Percentiles rank a stretch among this genome's conserved stretches.
Evolutionary conservation across 2,329 filamentous ascomycete genomes (phyloP).

Genomic region (Aspergillus ochraceoroseus): DNA sequence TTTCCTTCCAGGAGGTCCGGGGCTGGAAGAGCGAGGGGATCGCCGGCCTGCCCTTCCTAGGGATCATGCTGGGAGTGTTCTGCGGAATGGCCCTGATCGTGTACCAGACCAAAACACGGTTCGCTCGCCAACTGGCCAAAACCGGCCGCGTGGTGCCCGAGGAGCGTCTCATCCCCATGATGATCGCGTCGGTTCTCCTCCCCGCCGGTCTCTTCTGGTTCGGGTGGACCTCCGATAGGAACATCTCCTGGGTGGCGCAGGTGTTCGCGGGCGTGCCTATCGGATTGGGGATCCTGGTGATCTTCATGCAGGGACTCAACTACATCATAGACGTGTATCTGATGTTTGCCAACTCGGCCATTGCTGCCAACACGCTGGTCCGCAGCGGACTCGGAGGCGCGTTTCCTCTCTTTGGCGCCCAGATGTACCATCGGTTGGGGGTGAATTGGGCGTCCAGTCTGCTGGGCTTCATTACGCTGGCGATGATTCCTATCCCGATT

Average conservation of each 20-base stretch:
- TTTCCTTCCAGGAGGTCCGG: slow-evolving; percentile 38
- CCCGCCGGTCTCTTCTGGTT: slow-evolving; percentile 48
- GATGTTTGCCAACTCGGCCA: slow-evolving; percentile 38
- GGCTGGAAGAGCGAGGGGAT: slow-evolving; percentile 37
- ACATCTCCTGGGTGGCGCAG: slow-evolving; percentile 45
- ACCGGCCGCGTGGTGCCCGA: slow-evolving; percentile 41
- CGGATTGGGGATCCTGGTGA: slow-evolving; percentile 42
- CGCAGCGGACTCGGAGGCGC: slow-evolving; percentile 33
- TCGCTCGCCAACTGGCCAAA: slow-evolving; percentile 33
- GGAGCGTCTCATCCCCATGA: slow-evolving; percentile 45
- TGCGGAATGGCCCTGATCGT: slow-evolving; percentile 36
- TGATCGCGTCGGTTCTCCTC: slow-evolving; percentile 41
- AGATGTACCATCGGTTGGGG: slow-evolving; percentile 37
- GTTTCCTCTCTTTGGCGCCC: slow-evolving; percentile 28
- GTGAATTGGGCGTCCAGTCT: slow-evolving; percentile 37
- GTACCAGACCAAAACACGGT: slow-evolving; percentile 41
- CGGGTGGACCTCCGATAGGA: slow-evolving; percentile 43
- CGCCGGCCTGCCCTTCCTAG: slow-evolving; percentile 38
- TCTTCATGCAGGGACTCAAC: slow-evolving; percentile 40
- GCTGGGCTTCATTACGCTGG: slow-evolving; percentile 36
- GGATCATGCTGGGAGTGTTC: slow-evolving; percentile 34
- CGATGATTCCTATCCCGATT: slow-evolving; percentile 45
- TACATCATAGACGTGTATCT: slow-evolving; percentile 42
- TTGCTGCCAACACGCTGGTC: slow-evolving; percentile 37
- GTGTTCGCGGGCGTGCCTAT: slow-evolving; percentile 42